Base-by-base conservation (phyloP, 73 alveolate genomes). In the Urostyla sp. region DNA sequence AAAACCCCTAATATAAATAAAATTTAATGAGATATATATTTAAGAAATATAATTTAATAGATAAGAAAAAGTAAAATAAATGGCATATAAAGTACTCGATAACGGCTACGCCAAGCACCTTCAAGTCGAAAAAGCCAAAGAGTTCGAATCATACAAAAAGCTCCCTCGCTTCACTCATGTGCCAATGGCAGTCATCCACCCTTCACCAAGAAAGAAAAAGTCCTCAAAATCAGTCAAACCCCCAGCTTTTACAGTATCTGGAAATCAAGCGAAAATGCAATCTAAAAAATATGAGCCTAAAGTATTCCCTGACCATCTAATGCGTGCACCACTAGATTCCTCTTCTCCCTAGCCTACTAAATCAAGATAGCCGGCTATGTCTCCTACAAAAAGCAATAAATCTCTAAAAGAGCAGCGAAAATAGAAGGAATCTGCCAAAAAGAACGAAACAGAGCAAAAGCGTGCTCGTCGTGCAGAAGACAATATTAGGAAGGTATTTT, bases 101-200 rank as follows among this genome's bases (percentile, higher is more conserved):
- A 40, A 11, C 18, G 52, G 55, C 32, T 46, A 49, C 20, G 83
- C 66, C 37, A 52, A 78, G 32, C 37, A 50, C 24, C 76, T 80
- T 6, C 18, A 44, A 15, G 90, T 80, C 15, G 74, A 80, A 18
- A 83, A 83, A 37, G 92, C 87, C 2, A 79, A 53, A 18, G 87
- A 73, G 45, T 83, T 21, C 43, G 76, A 83, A 34, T 10, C 67
- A 10, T 38, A 15, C 32, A 53, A 67, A 37, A 74, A 73, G 21
- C 43, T 73, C 23, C 92, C 92, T 4, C 72, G 73, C 57, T 83
- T 72, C 67, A 27, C 79, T 38, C 92, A 83, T 44, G 75, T 58
- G 24, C 75, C 75, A 20, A 74, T 83, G 83, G 87, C 92, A 21
- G 92, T 83, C 31, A 83, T 83, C 28, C 58, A 83, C 27, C 92